These are phyloP conservation scores for Thraustotheca clavata DNA, from an alignment of 352 stramenopile genomes.

Conservation along the genomic window DNA sequence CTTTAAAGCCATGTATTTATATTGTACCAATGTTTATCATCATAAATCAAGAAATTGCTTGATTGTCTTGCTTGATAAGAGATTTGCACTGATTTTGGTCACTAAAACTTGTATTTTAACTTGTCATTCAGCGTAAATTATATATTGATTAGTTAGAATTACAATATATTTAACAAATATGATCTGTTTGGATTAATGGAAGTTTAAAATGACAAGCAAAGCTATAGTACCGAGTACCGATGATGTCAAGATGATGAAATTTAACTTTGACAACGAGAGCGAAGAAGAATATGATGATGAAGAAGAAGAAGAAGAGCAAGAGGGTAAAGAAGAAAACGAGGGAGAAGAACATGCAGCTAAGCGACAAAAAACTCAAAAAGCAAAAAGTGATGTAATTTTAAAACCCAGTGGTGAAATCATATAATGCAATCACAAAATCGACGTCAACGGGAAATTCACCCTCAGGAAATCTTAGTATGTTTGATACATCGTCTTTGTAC, in stretches of 20 bases:
- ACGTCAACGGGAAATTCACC: conserved; percentile 5
- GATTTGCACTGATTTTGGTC: too few species aligned
- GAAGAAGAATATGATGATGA: background rate
- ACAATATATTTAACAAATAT: too few species aligned
- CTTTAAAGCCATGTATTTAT: too few species aligned
- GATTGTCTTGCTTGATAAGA: too few species aligned
- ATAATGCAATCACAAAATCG: background rate
- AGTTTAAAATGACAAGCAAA: too few species aligned
- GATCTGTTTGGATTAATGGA: too few species aligned
- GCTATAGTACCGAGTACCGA: too few species aligned
- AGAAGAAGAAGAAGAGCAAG: background rate
- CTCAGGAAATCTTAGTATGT: conserved; percentile 1
- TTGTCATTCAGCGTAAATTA: too few species aligned
- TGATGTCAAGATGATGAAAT: background rate
- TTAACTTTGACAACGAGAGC: conserved; percentile 7
- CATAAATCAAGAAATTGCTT: too few species aligned
- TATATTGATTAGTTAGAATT: too few species aligned
- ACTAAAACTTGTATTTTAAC: too few species aligned
- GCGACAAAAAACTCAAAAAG: background rate
- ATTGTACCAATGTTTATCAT: too few species aligned
- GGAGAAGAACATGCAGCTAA: background rate
- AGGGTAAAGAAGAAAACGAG: background rate
- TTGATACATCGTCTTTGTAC: conserved; percentile 13
- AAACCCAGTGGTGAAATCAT: conserved; percentile 10
- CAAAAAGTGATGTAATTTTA: conserved; percentile 9